Evolutionary conservation across 495 filamentous ascomycete genomes (phyloP), one percentile per base, ranked within the genome.

Genomic region (Penicillium coffeae): DNA sequence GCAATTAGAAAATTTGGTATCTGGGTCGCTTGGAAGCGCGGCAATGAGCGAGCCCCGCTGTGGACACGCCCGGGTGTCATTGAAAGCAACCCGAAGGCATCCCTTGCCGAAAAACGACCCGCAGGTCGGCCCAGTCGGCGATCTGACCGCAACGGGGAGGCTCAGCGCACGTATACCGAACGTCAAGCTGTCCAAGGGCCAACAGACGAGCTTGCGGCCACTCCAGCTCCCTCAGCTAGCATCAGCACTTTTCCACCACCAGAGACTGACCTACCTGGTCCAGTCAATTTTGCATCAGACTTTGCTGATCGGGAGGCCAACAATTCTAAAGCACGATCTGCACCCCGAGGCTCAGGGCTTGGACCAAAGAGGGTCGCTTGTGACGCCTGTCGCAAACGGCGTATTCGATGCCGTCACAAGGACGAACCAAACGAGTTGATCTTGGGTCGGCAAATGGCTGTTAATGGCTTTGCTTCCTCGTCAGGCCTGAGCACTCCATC

Each of bases 11-110:
- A 50, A 19, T 88, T 89, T 51, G 85, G 82, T 2, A 73, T 85
- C 16, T 89, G 86, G 86, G 78, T 78, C 33, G 77, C 83, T 18
- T 88, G 84, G 84, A 89, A 89, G 56, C 82, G 83, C 42, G 85
- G 85, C 3, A 83, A 85, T 51, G 85, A 87, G 54, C 69, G 67
- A 41, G 78, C 85, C 20, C 81, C 86, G 22, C 70, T 77, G 45
- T 89, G 86, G 86, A 85, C 81, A 35, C 73, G 67, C 15, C 70
- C 74, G 4, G 74, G 76, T 21, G 68, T 66, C 21, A 69, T 75
- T 14, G 70, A 72, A 57, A 69, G 60, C 54, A 72, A 72, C 37
- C 56, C 68, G 27, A 75, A 74, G 47, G 62, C 73, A 21, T 70
- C 62, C 14, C 59, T 72, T 7, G 40, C 50, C 10, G 72, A 75